Conservation (phyloP, 2,329 filamentous ascomycete species). For the Septoria petroselini region DNA sequence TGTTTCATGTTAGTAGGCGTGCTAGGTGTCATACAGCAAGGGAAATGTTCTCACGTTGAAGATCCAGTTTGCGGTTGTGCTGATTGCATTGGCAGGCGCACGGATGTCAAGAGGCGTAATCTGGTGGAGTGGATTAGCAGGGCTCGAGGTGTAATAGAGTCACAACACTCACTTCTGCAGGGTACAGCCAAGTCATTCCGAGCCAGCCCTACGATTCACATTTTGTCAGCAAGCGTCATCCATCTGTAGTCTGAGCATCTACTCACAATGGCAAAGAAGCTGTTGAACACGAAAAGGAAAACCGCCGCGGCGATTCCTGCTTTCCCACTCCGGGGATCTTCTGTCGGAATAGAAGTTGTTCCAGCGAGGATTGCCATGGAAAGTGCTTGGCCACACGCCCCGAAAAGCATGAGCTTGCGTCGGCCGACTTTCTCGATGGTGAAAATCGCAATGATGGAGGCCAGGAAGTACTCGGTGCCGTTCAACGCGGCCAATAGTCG, state of each 20-base stretch:
- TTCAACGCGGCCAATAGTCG: conserved; percentile 52
- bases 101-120: conserved; percentile 39
- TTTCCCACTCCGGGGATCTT: conserved; percentile 17
- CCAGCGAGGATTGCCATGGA: conserved; percentile 37
- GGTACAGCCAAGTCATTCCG: conserved; percentile 33
- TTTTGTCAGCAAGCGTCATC: no score
- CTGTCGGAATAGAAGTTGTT: conserved; percentile 26
- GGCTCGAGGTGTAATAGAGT: not conserved
- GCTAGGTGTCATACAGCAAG: not conserved
- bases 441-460: conserved; percentile 51
- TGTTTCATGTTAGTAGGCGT: not conserved
- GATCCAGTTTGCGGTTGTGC: conserved; percentile 44
- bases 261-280: conserved; percentile 36
- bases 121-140: conserved; percentile 26
- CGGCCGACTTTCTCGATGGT: conserved; percentile 52
- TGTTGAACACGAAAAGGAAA: conserved; percentile 41
- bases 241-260: no score
- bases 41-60: conserved; percentile 38
- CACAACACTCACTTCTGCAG: not conserved
- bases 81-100: conserved; percentile 40
- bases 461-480: conserved; percentile 54
- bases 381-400: conserved; percentile 43
- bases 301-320: conserved; percentile 42
- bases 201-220: conserved; percentile 34
- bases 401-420: conserved; percentile 69